A percentile compares a stretch with the other conserved stretches of the same genome.
phyloP scores from a whole-genome alignment of 2,329 filamentous ascomycete genomes.

The Penicillium freii region DNA sequence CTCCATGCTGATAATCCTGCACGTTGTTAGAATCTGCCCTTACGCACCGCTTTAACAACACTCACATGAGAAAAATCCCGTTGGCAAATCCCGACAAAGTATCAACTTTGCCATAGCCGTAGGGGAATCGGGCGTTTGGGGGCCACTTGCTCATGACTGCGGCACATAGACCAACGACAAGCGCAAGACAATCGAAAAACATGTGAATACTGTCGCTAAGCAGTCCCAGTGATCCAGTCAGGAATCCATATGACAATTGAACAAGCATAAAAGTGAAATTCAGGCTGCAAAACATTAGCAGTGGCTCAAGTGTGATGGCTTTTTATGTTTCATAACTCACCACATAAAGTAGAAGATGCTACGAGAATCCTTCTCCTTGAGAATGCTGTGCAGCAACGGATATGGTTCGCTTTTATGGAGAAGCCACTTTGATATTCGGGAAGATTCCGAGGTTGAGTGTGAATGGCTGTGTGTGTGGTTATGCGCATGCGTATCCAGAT shows the following conservation, averaged over 20 bases:
- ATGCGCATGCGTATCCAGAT: constrained; percentile 32
- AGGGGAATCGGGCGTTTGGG: constrained; percentile 81
- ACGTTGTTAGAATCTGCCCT: constrained; percentile 15
- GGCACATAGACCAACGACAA: constrained; percentile 85
- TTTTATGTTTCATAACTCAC: constrained; percentile 50
- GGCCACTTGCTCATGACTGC: constrained; percentile 97
- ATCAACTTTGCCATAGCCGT: constrained; percentile 95
- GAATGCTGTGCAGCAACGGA: constrained; percentile 78
- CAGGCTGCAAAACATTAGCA: constrained; percentile 56
- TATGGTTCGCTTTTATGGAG: constrained; percentile 67
- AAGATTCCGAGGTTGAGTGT: constrained; percentile 50
- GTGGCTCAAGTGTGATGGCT: not conserved
- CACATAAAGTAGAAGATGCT: constrained; percentile 97
- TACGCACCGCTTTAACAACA: not conserved
- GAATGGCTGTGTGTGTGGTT: constrained; percentile 24
- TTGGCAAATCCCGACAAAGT: constrained; percentile 95
- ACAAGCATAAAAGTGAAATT: constrained; percentile 95
- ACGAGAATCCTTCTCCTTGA: constrained; percentile 87
- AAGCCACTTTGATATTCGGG: constrained; percentile 68
- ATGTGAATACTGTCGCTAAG: constrained; percentile 98
- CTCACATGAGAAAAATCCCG: constrained; percentile 86
- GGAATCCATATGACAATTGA: constrained; percentile 88
- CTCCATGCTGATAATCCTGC: constrained; percentile 84
- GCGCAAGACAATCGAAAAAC: constrained; percentile 96
- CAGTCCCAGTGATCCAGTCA: constrained; percentile 90